Evolutionary conservation across 2,329 filamentous ascomycete species (phyloP).

Genomic region (Paracoccidioides lutzii): DNA sequence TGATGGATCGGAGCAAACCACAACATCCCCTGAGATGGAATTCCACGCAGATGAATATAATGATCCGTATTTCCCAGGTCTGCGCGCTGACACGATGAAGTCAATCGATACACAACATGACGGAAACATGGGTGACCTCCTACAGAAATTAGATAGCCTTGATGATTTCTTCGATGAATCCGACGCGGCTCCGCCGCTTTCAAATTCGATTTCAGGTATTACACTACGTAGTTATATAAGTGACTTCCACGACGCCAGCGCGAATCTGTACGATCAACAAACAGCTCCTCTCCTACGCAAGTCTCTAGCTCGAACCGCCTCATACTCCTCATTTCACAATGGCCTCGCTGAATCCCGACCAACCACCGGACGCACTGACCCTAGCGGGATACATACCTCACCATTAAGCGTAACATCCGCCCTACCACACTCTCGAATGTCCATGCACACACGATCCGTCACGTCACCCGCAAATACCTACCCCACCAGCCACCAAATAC

Average conservation of each 20-base stretch:
- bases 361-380: slow-evolving; percentile 42
- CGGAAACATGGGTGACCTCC: slow-evolving; percentile 67
- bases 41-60: slow-evolving; percentile 83
- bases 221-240: slow-evolving; percentile 41
- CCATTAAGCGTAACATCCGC: slow-evolving; percentile 35
- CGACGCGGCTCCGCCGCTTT: slow-evolving; percentile 47
- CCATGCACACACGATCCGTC: slow-evolving; percentile 66
- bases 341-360: slow-evolving; percentile 64
- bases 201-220: slow-evolving; percentile 24
- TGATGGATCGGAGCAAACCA: slow-evolving; percentile 46
- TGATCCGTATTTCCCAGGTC: slow-evolving; percentile 59
- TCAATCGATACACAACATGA: slow-evolving; percentile 57
- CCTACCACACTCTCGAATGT: slow-evolving; percentile 41
- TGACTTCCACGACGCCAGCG: slow-evolving; percentile 57
- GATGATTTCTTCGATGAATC: slow-evolving; percentile 70
- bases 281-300: slow-evolving; percentile 82
- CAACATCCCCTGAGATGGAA: slow-evolving; percentile 68
- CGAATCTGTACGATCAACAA: slow-evolving; percentile 83
- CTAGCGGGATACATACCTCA: slow-evolving; percentile 42
- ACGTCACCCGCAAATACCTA: slow-evolving; percentile 58
- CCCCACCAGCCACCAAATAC: slow-evolving; percentile 17
- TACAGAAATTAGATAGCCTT: slow-evolving; percentile 63
- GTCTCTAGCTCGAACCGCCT: slow-evolving; percentile 59
- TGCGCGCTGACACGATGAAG: slow-evolving; percentile 82
- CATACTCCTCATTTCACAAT: slow-evolving; percentile 68